Percentiles rank a stretch among this genome's conserved stretches.
phyloP scores from a whole-genome alignment of 345 rosid species.

The Melaleuca quinquenervia region DNA sequence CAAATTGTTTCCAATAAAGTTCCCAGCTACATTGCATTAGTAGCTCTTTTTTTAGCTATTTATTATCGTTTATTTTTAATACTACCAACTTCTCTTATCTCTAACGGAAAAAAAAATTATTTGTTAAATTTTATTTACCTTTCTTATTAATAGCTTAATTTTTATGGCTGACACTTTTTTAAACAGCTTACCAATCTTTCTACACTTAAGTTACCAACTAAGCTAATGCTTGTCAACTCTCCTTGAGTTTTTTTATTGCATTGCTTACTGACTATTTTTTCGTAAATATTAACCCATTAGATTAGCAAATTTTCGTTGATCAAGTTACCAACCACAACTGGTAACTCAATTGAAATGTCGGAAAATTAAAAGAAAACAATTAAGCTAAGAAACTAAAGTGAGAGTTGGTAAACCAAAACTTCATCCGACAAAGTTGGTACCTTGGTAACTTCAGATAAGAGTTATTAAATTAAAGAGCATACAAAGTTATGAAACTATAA shows the following conservation, averaged over 20 bases:
- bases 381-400: neutral
- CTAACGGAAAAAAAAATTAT: neutral
- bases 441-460: neutral
- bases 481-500: neutral
- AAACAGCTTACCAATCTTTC: neutral
- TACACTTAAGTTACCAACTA: neutral
- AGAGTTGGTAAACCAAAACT: neutral
- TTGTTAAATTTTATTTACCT: neutral
- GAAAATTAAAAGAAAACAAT: neutral
- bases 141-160: neutral
- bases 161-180: neutral
- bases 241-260: neutral
- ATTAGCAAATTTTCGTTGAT: neutral
- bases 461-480: neutral
- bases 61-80: neutral
- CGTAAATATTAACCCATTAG: neutral
- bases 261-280: neutral
- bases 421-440: neutral
- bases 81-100: neutral
- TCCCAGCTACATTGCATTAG: neutral
- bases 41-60: neutral
- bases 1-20: neutral
- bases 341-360: neutral
- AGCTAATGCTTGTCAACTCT: neutral
- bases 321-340: neutral